phyloP scores from a whole-genome alignment of 2,329 filamentous ascomycete genomes.

The Fusarium newnesense region DNA sequence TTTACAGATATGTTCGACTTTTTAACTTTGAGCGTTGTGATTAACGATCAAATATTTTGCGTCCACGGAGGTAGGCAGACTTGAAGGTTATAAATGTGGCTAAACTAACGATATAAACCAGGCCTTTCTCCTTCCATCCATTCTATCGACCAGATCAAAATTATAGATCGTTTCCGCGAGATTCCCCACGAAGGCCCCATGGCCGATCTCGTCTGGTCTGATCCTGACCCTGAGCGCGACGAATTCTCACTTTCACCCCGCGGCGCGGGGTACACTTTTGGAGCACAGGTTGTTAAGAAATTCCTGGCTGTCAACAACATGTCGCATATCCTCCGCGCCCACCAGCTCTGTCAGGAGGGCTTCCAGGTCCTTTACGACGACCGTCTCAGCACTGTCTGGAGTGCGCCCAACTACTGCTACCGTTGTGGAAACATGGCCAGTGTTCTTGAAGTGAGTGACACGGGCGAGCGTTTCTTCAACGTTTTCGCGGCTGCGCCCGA shows the following conservation, averaged over 20 bases:
- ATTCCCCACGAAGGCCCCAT: slow-evolving; percentile 99
- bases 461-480: slow-evolving; percentile 94
- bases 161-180: slow-evolving; percentile 98
- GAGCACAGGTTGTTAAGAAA: slow-evolving; percentile 97
- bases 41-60: slow-evolving; percentile 99
- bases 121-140: slow-evolving; percentile 91
- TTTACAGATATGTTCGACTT: slow-evolving; percentile 99
- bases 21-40: slow-evolving; percentile 94
- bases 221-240: slow-evolving; percentile 96
- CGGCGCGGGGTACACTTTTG: slow-evolving; percentile 96
- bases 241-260: slow-evolving; percentile 95
- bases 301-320: slow-evolving; percentile 97
- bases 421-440: slow-evolving; percentile 97
- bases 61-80: slow-evolving; percentile 81
- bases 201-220: slow-evolving; percentile 99
- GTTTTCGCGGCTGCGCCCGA: slow-evolving; percentile 97
- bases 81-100: not conserved
- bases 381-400: slow-evolving; percentile 95
- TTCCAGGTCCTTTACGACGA: slow-evolving; percentile 98
- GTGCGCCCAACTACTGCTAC: slow-evolving; percentile 95
- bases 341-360: slow-evolving; percentile 97
- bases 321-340: slow-evolving; percentile 97
- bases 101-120: slow-evolving; percentile 45
- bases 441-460: slow-evolving; percentile 94
- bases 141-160: slow-evolving; percentile 99